Conservation (phyloP, 2,329 filamentous ascomycete genomes). For the Aureobasidium sp. region DNA sequence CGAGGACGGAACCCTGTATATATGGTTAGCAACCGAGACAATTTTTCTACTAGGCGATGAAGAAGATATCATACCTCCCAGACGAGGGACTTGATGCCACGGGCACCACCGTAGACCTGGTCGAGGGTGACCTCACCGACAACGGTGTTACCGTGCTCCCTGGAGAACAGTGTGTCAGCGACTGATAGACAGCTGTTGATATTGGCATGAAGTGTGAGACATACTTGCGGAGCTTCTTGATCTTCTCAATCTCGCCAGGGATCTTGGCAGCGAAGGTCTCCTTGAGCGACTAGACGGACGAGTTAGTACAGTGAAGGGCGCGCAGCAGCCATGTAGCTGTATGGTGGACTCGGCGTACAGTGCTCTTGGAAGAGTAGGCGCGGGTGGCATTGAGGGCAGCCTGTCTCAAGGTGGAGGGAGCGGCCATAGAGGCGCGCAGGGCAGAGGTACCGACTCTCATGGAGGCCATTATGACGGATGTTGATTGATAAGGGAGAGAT, state of each 20-base stretch:
- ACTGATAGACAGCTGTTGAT: neutral
- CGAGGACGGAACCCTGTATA: conserved; percentile 73
- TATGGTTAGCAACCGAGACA: neutral
- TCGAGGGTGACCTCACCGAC: conserved; percentile 97
- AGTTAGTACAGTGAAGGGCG: conserved; percentile 14
- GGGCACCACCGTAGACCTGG: conserved; percentile 98
- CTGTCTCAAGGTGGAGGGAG: conserved; percentile 39
- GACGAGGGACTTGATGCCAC: conserved; percentile 96
- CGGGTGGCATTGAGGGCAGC: conserved; percentile 52
- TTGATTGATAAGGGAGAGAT: conserved; percentile 24
- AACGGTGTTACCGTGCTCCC: conserved; percentile 91
- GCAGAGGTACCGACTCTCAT: conserved; percentile 73
- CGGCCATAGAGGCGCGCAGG: conserved; percentile 66
- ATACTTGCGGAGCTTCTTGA: conserved; percentile 97
- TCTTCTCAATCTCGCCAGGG: conserved; percentile 95
- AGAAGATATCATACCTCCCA: conserved; percentile 61
- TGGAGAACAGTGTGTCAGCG: conserved; percentile 32
- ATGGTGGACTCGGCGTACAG: conserved; percentile 48
- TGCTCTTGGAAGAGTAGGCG: conserved; percentile 88
- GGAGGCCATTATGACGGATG: conserved; percentile 62
- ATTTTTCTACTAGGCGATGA: neutral
- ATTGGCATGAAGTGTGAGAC: conserved; percentile 26
- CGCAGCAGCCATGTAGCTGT: neutral
- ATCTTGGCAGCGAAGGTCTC: conserved; percentile 96
- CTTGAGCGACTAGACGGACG: conserved; percentile 69